Evolutionary conservation across 192 early-diverging fungal genomes (phyloP).

Genomic region (Linderina pennispora): DNA sequence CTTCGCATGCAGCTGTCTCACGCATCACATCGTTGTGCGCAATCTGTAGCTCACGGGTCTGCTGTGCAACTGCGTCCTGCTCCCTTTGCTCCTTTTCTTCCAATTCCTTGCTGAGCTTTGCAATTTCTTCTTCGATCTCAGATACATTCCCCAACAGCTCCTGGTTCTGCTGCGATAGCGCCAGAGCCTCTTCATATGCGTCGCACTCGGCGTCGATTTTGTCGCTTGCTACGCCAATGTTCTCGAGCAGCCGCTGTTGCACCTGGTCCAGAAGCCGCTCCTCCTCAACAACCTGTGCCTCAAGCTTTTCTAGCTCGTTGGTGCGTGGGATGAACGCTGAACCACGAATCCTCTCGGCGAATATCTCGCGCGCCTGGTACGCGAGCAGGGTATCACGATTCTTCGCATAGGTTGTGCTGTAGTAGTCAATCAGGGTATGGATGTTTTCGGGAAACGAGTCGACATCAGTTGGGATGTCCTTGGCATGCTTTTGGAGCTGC

Average conservation of each 20-base stretch:
- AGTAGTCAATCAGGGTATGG: conserved; percentile 27
- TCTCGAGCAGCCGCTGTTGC: conserved; percentile 32
- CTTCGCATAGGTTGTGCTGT: conserved; percentile 26
- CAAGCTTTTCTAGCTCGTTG: conserved; percentile 40
- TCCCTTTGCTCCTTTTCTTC: conserved; percentile 38
- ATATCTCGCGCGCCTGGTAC: conserved; percentile 32
- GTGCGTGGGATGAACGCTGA: conserved; percentile 36
- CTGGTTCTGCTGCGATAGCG: conserved; percentile 19
- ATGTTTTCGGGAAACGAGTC: conserved; percentile 30
- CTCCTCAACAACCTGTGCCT: conserved; percentile 36
- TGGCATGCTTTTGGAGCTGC: conserved; percentile 17
- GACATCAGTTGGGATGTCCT: conserved; percentile 30
- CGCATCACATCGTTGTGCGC: conserved; percentile 44
- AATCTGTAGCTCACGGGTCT: conserved; percentile 40
- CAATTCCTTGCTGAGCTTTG: conserved; percentile 8
- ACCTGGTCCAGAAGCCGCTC: conserved; percentile 40
- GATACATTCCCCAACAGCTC: conserved; percentile 15
- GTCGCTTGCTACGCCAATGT: conserved; percentile 17
- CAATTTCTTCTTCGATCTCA: conserved; percentile 34
- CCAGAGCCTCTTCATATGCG: conserved; percentile 19
- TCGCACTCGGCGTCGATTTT: conserved; percentile 28
- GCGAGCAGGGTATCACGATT: conserved; percentile 31
- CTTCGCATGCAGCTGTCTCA: conserved; percentile 36
- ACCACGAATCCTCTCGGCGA: conserved; percentile 31
- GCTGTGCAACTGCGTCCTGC: conserved; percentile 33